Evolutionary conservation across 352 stramenopile species (phyloP), one percentile per base, ranked within the genome.

Genomic region (Poterioochromonas sp.): DNA sequence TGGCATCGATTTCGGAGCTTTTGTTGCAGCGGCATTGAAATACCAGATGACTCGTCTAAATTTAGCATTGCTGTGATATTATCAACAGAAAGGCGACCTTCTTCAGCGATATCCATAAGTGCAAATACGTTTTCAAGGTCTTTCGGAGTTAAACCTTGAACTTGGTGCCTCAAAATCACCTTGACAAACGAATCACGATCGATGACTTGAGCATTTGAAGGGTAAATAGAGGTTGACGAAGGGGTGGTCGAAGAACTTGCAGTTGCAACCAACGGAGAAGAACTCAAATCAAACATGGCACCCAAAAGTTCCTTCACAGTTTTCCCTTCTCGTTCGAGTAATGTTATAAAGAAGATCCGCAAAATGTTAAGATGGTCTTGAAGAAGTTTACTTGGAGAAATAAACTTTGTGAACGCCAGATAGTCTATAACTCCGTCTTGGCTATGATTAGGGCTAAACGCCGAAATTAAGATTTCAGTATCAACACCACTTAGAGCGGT

Each of bases 371-470:
- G 29, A 12, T 58, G 60, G 22, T 41, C 37, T 22, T 26, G 1
- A 5, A 81, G 76, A 11, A 41, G 40, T 5, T 63, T 58, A 51
- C 58, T 29, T 22, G 76, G 69, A 54, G 77, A 54, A 44, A 70
- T 29, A n/a, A 53, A 77, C 32, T 60, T 40, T 8, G 73, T 58
- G 35, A 82, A 82, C 26, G 58, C 29, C 0, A 73, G 1, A 64
- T 82, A 82, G 62, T 80, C 74, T 1, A 82, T 63, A 44, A 81
- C 58, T 34, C 79, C 79, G 60, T 82, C 79, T 37, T 82, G 64
- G 40, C 35, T 43, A 43, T 69, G 20, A 20, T 62, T 44, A 35
- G 76, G 76, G 41, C 35, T 70, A 43, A 82, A 82, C 8, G 44
- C 8, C 11, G 18, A 62, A 20, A 82, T 73, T 49, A 81, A 44